Conservation (phyloP, 345 rosid genomes). For the Citrus reticulata region DNA sequence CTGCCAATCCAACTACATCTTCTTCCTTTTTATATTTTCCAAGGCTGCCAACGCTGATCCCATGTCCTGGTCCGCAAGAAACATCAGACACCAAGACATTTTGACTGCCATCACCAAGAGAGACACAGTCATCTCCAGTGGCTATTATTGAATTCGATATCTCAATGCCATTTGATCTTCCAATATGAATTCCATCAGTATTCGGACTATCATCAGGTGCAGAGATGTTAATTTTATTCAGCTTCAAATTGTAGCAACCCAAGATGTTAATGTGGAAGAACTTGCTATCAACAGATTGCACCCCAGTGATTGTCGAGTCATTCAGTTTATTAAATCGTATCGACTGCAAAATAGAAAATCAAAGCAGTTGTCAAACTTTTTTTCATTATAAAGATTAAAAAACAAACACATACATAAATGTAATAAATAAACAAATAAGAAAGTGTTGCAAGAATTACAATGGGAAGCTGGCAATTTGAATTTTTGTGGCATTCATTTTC, state of each 20-base stretch:
- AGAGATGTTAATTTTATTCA: background rate
- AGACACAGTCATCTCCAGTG: constrained; percentile 36
- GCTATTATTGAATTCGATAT: constrained; percentile 18
- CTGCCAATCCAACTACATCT: background rate
- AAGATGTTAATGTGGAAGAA: constrained; percentile 23
- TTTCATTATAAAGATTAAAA: too few relatives aligned
- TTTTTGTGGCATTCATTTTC: too few relatives aligned
- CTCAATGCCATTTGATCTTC: constrained; percentile 14
- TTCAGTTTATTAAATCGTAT: constrained; percentile 14
- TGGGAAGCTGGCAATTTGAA: too few relatives aligned
- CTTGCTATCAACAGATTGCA: constrained; percentile 26
- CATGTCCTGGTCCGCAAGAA: constrained; percentile 34
- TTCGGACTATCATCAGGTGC: constrained; percentile 25
- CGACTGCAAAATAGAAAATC: constrained; percentile 10
- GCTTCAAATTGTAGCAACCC: constrained; percentile 18
- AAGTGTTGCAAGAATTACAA: too few relatives aligned
- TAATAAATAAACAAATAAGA: too few relatives aligned
- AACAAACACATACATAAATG: too few relatives aligned
- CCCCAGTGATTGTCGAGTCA: constrained; percentile 10
- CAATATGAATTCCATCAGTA: constrained; percentile 33
- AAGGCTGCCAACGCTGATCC: constrained; percentile 19
- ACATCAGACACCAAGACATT: constrained; percentile 16
- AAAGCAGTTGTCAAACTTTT: background rate
- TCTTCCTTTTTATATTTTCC: background rate
- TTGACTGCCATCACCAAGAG: constrained; percentile 22